Conservation (phyloP, 2,329 filamentous ascomycete genomes). For the Colletotrichum liriopes region DNA sequence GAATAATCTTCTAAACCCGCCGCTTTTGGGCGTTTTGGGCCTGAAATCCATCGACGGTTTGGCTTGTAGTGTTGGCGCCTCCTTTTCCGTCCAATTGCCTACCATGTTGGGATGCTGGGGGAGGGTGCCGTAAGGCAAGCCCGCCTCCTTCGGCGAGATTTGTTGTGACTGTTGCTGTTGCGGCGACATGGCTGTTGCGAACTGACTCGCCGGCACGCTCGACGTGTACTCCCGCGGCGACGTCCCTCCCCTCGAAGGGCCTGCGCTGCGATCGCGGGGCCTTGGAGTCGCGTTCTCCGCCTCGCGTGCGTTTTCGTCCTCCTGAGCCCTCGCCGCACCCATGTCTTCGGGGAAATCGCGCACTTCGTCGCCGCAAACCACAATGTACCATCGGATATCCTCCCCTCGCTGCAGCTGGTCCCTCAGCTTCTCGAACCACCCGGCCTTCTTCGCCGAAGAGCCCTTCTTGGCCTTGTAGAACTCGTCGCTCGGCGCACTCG, state of each 20-base stretch:
- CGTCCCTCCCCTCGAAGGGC: slow-evolving; percentile 32
- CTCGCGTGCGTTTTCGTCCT: slow-evolving; percentile 34
- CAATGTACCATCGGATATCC: slow-evolving; percentile 74
- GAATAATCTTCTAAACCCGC: slow-evolving; percentile 58
- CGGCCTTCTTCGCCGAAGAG: slow-evolving; percentile 51
- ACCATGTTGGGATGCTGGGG: slow-evolving; percentile 41
- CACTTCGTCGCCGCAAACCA: slow-evolving; percentile 74
- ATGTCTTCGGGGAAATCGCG: slow-evolving; percentile 58
- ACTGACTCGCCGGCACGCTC: slow-evolving; percentile 39
- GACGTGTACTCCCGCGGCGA: slow-evolving; percentile 30
- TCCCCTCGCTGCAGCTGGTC: slow-evolving; percentile 70
- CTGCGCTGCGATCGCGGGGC: slow-evolving; percentile 27
- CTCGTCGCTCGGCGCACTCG: slow-evolving; percentile 56
- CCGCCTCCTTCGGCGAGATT: slow-evolving; percentile 35
- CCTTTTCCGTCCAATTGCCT: slow-evolving; percentile 33
- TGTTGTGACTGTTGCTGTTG: slow-evolving; percentile 29
- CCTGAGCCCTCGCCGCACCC: slow-evolving; percentile 19
- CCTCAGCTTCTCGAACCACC: slow-evolving; percentile 72
- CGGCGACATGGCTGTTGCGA: slow-evolving; percentile 37
- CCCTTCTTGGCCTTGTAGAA: slow-evolving; percentile 53
- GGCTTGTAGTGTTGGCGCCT: slow-evolving; percentile 41
- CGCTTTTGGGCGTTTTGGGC: slow-evolving; percentile 54
- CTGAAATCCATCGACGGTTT: slow-evolving; percentile 46
- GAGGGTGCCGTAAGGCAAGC: slow-evolving; percentile 37
- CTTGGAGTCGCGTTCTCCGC: slow-evolving; percentile 31